These are phyloP conservation scores for Tolypocladium nubicola DNA, from an alignment of 2,329 filamentous ascomycete genomes.

Conservation along the genomic window DNA sequence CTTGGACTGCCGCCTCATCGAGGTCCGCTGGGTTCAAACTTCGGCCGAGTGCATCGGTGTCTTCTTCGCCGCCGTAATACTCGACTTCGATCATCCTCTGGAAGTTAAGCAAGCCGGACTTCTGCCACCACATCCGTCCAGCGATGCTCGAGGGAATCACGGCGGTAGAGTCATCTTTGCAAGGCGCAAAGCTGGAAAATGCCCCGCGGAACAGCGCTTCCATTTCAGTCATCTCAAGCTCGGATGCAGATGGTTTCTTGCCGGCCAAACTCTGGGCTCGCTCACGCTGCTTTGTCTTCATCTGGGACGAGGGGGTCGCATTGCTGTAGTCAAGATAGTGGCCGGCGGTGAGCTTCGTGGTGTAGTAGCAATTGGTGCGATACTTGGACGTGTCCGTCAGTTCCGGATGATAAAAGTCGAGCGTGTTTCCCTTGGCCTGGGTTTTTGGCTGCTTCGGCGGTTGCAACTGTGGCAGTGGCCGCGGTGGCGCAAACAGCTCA, in stretches of 20 bases:
- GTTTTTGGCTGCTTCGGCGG: constrained; percentile 63
- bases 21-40: constrained; percentile 26
- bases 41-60: constrained; percentile 21
- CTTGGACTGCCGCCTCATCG: constrained; percentile 41
- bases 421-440: constrained; percentile 50
- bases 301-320: constrained; percentile 43
- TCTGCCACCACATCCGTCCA: constrained; percentile 68
- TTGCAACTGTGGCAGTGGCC: constrained; percentile 53
- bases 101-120: constrained; percentile 54
- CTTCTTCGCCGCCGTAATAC: constrained; percentile 28
- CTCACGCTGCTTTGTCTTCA: constrained; percentile 57
- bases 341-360: constrained; percentile 53
- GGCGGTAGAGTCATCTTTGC: constrained; percentile 61
- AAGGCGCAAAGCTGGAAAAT: constrained; percentile 72
- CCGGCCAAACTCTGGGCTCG: constrained; percentile 57
- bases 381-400: constrained; percentile 43
- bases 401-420: constrained; percentile 44
- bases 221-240: constrained; percentile 54
- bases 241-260: constrained; percentile 43
- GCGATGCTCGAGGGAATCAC: constrained; percentile 58
- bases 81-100: constrained; percentile 51
- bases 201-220: constrained; percentile 66
- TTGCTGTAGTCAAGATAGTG: constrained; percentile 63
- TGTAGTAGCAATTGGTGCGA: constrained; percentile 51
- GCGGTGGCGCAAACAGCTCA: constrained; percentile 61